These are phyloP conservation scores for Tephrocybe sp. DNA, from an alignment of 768 basidiomycete species.

Conservation along the genomic window DNA sequence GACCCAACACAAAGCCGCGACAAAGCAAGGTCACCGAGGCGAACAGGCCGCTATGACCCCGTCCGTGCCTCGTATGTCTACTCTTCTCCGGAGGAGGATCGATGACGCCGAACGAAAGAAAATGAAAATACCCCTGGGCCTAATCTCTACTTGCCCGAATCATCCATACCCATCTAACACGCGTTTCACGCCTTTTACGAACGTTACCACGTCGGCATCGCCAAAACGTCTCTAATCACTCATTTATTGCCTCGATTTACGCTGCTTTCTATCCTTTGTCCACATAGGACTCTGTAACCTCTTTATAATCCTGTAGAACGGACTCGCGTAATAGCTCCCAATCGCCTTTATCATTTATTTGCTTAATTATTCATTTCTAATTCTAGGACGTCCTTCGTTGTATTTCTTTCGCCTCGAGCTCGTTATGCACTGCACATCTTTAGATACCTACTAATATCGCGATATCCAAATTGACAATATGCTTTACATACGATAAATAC, in stretches of 20 bases:
- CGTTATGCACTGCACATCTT: neutral
- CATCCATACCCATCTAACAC: slow-evolving; percentile 3
- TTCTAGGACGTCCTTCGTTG: slow-evolving; percentile 2
- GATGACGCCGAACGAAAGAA: slow-evolving; percentile 16
- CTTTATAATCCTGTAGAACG: slow-evolving; percentile 8
- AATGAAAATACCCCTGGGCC: slow-evolving; percentile 9
- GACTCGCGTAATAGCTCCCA: neutral
- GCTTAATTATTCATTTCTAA: neutral
- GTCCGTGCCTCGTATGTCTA: slow-evolving; percentile 45
- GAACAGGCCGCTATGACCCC: slow-evolving; percentile 50
- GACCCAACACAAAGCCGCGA: neutral
- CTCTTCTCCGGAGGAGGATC: slow-evolving; percentile 19
- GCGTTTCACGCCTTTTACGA: slow-evolving; percentile 17
- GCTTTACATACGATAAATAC: neutral
- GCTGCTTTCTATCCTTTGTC: slow-evolving; percentile 2
- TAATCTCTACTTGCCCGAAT: neutral
- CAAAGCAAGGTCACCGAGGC: slow-evolving; percentile 24
- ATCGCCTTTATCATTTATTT: slow-evolving; percentile 5
- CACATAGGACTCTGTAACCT: neutral
- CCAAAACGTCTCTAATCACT: slow-evolving; percentile 9
- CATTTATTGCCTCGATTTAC: slow-evolving; percentile 10
- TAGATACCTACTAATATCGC: neutral
- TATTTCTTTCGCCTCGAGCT: slow-evolving; percentile 1
- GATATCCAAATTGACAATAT: neutral
- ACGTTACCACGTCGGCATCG: slow-evolving; percentile 10